Base-by-base conservation (phyloP, 2,329 filamentous ascomycete species). In the Aureobasidium sp. region DNA sequence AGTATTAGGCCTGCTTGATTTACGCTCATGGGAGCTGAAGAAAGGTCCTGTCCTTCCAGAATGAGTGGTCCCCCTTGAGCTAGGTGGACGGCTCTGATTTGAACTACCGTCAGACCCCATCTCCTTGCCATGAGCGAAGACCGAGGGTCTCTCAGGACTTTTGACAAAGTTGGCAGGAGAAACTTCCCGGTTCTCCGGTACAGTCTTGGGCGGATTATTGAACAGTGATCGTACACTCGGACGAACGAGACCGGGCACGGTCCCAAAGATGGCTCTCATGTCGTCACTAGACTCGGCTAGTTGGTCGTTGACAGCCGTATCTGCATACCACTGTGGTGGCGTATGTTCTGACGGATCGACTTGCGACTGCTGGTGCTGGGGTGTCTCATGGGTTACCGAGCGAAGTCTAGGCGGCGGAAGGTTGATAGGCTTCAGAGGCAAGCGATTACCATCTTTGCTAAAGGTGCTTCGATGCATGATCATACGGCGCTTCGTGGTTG, bases 1-100 rank as follows among this genome's bases (percentile, higher is more conserved):
- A 70, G 87, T 80, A 39, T 84, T 82, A 4, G 66, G 59, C 24
- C 50, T 47, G 34, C 41, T 41, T 27, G 20, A 13, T n/a, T 41
- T 37, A 12, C 51, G 50, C 17, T 60, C 44, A 24, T 60, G 24
- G 3, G 46, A 50, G 20, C n/a, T 46, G 57, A 60, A 60, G 17
- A 60, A 51, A 17, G 44, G 24, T 5, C 57, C 57, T 51, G 46
- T 10, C 6, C 36, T 32, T 20, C n/a, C 44, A 37, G 55, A 48
- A 24, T 48, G 29, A 39, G 27, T 5, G 39, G 43, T 48, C 3
- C 39, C 55, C n/a, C 39, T 46, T 9, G 59, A 46, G 20, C 48
- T 53, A 8, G 48, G 26, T 24, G 59, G 59, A 6, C 59, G 43
- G 20, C 39, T 46, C 12, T 36, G 47, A 20, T 20, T 41, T 13